Percentiles rank a stretch among this genome's conserved stretches.
Evolutionary conservation across 2,329 filamentous ascomycete genomes (phyloP).

Genomic region (Sporothrix luriei): DNA sequence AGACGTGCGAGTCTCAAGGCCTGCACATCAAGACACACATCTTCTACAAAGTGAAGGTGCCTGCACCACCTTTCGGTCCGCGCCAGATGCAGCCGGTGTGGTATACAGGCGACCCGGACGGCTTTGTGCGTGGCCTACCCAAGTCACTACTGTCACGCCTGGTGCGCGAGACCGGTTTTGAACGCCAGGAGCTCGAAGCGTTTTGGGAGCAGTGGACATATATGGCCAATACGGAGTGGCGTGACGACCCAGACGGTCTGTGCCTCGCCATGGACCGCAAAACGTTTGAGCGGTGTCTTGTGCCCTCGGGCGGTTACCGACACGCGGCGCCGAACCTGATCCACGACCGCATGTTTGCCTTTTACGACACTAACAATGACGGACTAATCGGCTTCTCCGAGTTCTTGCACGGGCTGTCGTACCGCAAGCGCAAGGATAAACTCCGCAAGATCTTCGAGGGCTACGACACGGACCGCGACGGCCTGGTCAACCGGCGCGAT

Average conservation of each 20-base stretch:
- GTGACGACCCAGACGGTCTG: slow-evolving; percentile 75
- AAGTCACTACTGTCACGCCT: slow-evolving; percentile 68
- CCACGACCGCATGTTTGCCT: slow-evolving; percentile 94
- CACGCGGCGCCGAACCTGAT: slow-evolving; percentile 83
- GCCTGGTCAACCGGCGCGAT: slow-evolving; percentile 80
- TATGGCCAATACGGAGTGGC: slow-evolving; percentile 83
- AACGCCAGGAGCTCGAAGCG: slow-evolving; percentile 85
- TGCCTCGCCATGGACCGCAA: slow-evolving; percentile 84
- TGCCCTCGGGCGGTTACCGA: slow-evolving; percentile 78
- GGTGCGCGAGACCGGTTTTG: slow-evolving; percentile 73
- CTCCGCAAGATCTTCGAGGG: slow-evolving; percentile 60
- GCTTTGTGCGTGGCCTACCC: slow-evolving; percentile 67
- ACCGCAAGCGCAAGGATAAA: slow-evolving; percentile 52
- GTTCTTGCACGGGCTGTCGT: slow-evolving; percentile 81
- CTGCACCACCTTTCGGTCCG: slow-evolving; percentile 79
- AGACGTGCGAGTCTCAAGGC: slow-evolving; percentile 80
- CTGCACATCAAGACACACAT: slow-evolving; percentile 87
- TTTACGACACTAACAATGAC: slow-evolving; percentile 90
- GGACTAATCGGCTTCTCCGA: slow-evolving; percentile 90
- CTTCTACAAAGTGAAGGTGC: slow-evolving; percentile 94
- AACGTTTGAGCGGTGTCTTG: slow-evolving; percentile 88
- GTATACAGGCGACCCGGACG: slow-evolving; percentile 84
- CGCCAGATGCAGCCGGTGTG: slow-evolving; percentile 79
- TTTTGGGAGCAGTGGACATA: slow-evolving; percentile 97
- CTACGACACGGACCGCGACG: slow-evolving; percentile 88